A percentile compares a stretch with the other conserved stretches of the same genome.
Evolutionary conservation across 441 rosid species (phyloP).

Genomic region (Theobroma grandiflorum): DNA sequence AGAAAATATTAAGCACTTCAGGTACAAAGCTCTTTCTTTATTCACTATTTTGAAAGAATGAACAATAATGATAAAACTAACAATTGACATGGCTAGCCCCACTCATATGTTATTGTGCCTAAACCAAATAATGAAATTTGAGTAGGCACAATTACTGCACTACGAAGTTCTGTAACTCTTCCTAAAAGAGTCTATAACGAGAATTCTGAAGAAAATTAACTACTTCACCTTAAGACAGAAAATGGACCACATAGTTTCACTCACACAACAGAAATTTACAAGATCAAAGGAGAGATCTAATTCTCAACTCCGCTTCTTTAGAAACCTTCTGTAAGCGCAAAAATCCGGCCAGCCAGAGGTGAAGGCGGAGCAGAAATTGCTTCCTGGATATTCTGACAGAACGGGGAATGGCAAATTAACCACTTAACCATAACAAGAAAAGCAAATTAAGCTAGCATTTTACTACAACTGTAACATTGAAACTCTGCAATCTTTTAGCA

Average conservation of each 20-base stretch:
- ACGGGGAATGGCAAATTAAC: not conserved
- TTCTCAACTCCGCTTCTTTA: constrained; percentile 27
- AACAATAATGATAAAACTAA: not conserved
- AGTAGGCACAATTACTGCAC: not conserved
- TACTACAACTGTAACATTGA: not conserved
- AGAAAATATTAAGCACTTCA: not conserved
- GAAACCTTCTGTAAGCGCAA: constrained; percentile 83
- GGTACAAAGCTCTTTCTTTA: not conserved
- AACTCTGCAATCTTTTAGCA: not conserved
- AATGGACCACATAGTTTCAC: not conserved
- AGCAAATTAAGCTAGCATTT: not conserved
- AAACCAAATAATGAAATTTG: not conserved
- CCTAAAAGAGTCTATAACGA: not conserved
- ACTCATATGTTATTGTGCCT: not conserved
- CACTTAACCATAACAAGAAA: constrained; percentile 6
- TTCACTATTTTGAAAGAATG: not conserved
- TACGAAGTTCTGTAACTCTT: not conserved
- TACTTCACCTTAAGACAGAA: not conserved
- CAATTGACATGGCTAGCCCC: not conserved
- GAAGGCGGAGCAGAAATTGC: constrained; percentile 70
- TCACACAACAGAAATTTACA: not conserved
- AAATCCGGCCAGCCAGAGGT: constrained; percentile 76
- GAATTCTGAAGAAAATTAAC: not conserved
- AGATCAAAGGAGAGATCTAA: not conserved
- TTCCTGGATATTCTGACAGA: constrained; percentile 69